Evolutionary conservation across 1,284 basidiomycete species (phyloP), one percentile per base, ranked within the genome.

Genomic region (Pulveroboletus sp.): DNA sequence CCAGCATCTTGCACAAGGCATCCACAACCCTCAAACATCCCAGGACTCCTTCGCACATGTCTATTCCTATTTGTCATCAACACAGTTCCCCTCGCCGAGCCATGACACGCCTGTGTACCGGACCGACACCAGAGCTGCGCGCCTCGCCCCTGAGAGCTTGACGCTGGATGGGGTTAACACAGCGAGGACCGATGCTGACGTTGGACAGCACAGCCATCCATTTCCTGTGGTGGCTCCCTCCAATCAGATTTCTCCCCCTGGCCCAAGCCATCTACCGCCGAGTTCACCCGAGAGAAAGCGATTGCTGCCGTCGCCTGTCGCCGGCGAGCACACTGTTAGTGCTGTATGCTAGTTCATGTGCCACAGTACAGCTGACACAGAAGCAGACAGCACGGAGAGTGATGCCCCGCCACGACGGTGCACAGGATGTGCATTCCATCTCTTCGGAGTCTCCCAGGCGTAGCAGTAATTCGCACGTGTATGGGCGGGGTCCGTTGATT

Each of bases 211-310:
- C 52, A 68, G 67, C 69, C 65, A 64, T 49, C 28, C 39, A 15
- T 33, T 50, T 38, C 46, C 58, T 66, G 67, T 71, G 55, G 58
- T 40, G 12, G 45, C 24, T 42, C 35, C 54, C 5, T 20, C 62
- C 46, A 57, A 47, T 29, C 56, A 62, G 36, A 25, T 10, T 33
- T 44, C 48, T 22, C 6, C 25, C 20, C 17, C 61, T 39, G 44
- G 54, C 5, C 54, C 67, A 7, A 66, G 57, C 44, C 59, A 43
- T 28, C 44, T 22, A 9, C 17, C 28, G 1, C 62, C 66, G 52
- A 48, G 35, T 5, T 70, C 64, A 14, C 67, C 67, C 48, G 64
- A 65, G 17, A 62, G 53, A 29, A 67, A 55, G 46, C 64, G 69
- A 20, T 17, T 47, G 7, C 25, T 57, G 10, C 57, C 57, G 11